Evolutionary conservation across 176 grass and related monocot species (phyloP), one percentile per base, ranked within the genome.

Genomic region (Hordeum marinum): DNA sequence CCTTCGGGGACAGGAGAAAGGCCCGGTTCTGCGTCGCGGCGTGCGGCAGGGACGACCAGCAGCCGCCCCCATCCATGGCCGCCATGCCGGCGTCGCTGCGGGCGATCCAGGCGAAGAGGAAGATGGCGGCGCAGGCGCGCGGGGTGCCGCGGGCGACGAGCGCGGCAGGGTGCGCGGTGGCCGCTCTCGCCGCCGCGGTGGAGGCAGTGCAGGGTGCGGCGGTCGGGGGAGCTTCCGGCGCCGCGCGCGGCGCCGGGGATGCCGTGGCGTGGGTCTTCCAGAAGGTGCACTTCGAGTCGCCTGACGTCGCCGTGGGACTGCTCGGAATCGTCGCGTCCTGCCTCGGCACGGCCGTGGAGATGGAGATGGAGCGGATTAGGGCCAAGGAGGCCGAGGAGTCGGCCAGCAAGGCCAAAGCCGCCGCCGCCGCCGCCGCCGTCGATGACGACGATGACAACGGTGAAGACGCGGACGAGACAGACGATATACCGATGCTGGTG

Each of bases 241-340:
- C 87, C 11, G 76, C 83, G 83, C 77, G 88, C 70, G 62, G 78
- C 5, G 78, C 88, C n/a, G 70, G 88, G 39, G 84, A 83, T 46
- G 89, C 80, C 59, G 80, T 90, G 60, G 84, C 84, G n/a, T 87
- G 89, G 84, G 84, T 87, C 15, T 62, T 90, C 85, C 62, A 63
- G 60, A 90, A 84, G 80, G 89, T 84, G 23, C 89, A 90, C 39
- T 60, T 90, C 85, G 80, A 90, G 75, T 84, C 89, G 39, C 85
- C 85, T 4, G 89, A 84, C 43, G 85, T 90, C 68, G 89, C 85
- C 76, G 60, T 90, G 59, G 81, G 85, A 9, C 69, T 90, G 39
- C 76, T 90, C 76, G 76, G 89, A 5, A 43, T 84, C 57, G 37
- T 90, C 68, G 76, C 85, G 12, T 84, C 81, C 13, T 84, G 68